Percentiles rank a stretch among this genome's conserved stretches.
Conservation (phyloP, 441 rosid genomes). For the Erodium moschatum region DNA sequence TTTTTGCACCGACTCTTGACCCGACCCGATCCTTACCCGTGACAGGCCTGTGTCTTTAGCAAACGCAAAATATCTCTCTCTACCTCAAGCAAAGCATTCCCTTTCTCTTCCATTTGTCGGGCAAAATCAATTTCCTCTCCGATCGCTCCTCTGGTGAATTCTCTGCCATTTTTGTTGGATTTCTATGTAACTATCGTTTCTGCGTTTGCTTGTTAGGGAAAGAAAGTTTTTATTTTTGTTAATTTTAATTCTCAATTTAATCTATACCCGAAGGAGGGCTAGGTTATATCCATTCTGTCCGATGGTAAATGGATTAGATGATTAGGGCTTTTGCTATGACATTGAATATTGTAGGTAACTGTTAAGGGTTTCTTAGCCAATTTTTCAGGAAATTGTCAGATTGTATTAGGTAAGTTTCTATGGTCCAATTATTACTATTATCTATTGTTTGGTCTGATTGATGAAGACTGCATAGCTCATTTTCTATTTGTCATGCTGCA, state of each 20-base stretch:
- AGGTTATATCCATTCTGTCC: not conserved
- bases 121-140: constrained; percentile 9
- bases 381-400: not conserved
- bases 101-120: not conserved
- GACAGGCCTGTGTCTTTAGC: not conserved
- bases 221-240: not conserved
- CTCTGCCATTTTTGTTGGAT: not conserved
- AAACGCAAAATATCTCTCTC: not conserved
- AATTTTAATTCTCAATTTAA: not conserved
- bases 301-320: not conserved
- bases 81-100: not conserved
- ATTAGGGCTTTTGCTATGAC: not conserved
- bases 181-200: not conserved
- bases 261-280: not conserved
- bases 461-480: not conserved
- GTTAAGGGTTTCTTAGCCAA: not conserved
- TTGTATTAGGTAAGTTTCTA: not conserved
- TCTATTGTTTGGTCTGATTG: not conserved
- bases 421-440: not conserved
- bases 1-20: not conserved
- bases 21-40: not conserved
- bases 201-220: not conserved
- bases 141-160: constrained; percentile 3
- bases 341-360: not conserved
- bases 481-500: not conserved